Conservation (phyloP, 2,329 filamentous ascomycete species). For the Neocucurbitaria cava region DNA sequence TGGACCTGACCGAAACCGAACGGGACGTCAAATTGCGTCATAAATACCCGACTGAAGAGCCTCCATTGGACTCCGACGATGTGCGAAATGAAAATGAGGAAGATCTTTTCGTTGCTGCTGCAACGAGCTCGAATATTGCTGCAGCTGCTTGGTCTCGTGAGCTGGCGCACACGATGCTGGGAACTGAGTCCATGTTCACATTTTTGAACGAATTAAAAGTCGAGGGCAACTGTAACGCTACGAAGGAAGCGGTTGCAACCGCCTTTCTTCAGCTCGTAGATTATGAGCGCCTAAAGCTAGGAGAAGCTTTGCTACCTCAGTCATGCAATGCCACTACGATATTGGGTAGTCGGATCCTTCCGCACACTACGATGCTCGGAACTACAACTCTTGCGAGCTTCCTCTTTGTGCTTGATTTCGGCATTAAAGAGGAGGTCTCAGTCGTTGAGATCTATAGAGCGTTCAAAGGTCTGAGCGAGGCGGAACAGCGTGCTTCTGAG, state of each 20-base stretch:
- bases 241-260: not conserved
- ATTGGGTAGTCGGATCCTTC: slow-evolving; percentile 1
- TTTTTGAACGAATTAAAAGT: not conserved
- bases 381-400: not conserved
- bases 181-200: slow-evolving; percentile 5
- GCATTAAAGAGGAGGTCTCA: not conserved
- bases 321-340: not conserved
- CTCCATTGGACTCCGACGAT: not conserved
- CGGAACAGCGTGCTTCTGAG: not conserved
- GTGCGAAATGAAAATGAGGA: no score
- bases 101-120: not conserved
- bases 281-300: slow-evolving; percentile 2
- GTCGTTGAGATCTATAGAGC: not conserved
- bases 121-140: not conserved
- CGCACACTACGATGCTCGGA: slow-evolving; percentile 1
- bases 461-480: not conserved
- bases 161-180: not conserved
- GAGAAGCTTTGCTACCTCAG: not conserved
- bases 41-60: not conserved
- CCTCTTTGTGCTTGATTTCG: not conserved
- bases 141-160: slow-evolving; percentile 1
- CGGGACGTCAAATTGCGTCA: not conserved
- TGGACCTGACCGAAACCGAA: not conserved
- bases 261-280: slow-evolving; percentile 1
- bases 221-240: not conserved